Conservation (phyloP, 768 basidiomycete species). For the Mycena capillaripes region DNA sequence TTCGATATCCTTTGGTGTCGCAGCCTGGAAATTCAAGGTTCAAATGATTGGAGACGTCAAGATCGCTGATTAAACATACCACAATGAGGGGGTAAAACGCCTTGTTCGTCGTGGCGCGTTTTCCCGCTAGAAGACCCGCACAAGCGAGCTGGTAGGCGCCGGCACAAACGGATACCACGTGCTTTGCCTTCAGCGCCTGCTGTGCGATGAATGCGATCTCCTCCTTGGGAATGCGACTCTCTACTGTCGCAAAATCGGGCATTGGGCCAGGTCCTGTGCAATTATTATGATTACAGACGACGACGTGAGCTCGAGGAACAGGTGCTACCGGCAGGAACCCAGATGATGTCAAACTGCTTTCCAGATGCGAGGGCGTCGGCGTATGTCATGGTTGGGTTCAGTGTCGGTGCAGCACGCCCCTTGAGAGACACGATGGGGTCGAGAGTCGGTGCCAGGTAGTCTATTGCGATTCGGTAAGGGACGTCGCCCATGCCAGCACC, state of each 20-base stretch:
- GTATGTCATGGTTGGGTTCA: constrained; percentile 36
- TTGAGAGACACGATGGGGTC: constrained; percentile 28
- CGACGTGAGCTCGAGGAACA: not conserved
- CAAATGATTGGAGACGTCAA: not conserved
- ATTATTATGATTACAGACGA: not conserved
- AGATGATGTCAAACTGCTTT: constrained; percentile 36
- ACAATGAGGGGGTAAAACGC: constrained; percentile 45
- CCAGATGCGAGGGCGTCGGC: constrained; percentile 22
- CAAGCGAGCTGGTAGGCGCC: constrained; percentile 49
- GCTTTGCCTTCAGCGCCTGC: constrained; percentile 45
- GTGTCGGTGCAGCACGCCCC: constrained; percentile 15
- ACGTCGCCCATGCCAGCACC: constrained; percentile 16
- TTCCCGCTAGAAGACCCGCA: constrained; percentile 49
- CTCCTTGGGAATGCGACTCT: constrained; percentile 12
- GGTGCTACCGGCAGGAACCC: constrained; percentile 34
- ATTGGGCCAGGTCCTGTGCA: constrained; percentile 30
- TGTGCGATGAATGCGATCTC: constrained; percentile 42
- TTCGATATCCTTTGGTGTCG: constrained; percentile 41
- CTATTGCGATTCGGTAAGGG: constrained; percentile 25
- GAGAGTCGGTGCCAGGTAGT: constrained; percentile 29
- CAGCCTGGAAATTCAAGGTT: constrained; percentile 14
- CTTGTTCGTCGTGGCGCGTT: constrained; percentile 56
- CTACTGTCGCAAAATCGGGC: not conserved
- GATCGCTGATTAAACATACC: not conserved
- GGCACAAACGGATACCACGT: constrained; percentile 52